Percentiles rank a stretch among this genome's conserved stretches.
phyloP scores from a whole-genome alignment of 225 moss, liverwort and hornwort genomes.

The Marchantia polymorpha region DNA sequence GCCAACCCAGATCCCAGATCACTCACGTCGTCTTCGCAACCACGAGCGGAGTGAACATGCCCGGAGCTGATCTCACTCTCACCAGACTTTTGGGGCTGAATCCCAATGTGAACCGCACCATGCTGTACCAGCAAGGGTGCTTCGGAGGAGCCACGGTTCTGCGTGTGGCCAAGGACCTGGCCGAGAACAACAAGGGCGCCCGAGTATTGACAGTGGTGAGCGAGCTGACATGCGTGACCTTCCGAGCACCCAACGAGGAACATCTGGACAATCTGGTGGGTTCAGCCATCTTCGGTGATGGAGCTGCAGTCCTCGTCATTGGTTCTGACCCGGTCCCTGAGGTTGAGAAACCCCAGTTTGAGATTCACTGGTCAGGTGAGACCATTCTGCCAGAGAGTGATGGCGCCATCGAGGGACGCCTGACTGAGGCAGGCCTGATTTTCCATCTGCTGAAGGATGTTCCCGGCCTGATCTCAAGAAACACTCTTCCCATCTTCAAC shows the following conservation, averaged over 20 bases:
- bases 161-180: conserved; percentile 60
- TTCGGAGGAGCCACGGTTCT: conserved; percentile 49
- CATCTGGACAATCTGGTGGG: conserved; percentile 45
- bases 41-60: conserved; percentile 64
- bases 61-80: conserved; percentile 41
- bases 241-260: conserved; percentile 39
- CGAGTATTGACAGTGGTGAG: conserved; percentile 31
- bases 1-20: conserved; percentile 27
- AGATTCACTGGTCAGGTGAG: conserved; percentile 40
- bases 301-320: conserved; percentile 30
- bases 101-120: conserved; percentile 21
- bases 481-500: not conserved
- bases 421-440: conserved; percentile 30
- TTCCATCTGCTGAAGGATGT: conserved; percentile 63
- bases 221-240: conserved; percentile 33
- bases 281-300: conserved; percentile 42
- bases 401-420: conserved; percentile 33
- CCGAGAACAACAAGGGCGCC: conserved; percentile 38
- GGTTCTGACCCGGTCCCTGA: conserved; percentile 32
- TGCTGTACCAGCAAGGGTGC: conserved; percentile 47
- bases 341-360: conserved; percentile 34
- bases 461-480: conserved; percentile 49
- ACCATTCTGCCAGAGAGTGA: conserved; percentile 36
- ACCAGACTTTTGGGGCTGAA: conserved; percentile 17
- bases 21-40: conserved; percentile 64